Base-by-base conservation (phyloP, 352 stramenopile genomes). In the Phytophthora colocasiae region DNA sequence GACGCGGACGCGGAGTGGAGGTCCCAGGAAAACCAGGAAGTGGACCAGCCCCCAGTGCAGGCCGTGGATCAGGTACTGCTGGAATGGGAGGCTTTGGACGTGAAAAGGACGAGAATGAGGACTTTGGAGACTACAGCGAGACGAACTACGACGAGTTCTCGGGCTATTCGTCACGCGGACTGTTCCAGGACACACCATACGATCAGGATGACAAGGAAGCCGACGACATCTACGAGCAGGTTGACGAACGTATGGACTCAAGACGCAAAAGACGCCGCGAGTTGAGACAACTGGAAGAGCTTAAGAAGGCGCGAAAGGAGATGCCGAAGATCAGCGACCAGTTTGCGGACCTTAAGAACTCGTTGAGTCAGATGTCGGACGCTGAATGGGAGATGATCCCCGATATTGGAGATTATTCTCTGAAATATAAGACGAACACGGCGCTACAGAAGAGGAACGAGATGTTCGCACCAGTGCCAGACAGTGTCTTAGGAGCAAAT, bases 271-370 rank as follows among this genome's bases (percentile, higher is more conserved):
- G 95, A 17, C 78, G 88, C 6, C 78, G 93, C 45, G 85, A 98
- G 75, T 66, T 96, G 15, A 66, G 87, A 56, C 75, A 91, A 72
- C 62, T 97, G 36, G 78, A 96, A 38, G 83, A 96, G 41, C 78
- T 97, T 50, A 97, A 97, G 77, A 92, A 92, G 63, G 80, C 81
- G 41, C 78, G 91, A 4, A 76, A 91, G 40, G 91, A 97, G 34
- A 82, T 89, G 9, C 93, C 92, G 9, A 98, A 98, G 69, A 98
- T 99, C 75, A 96, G 90, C 43, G 95, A 98, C 75, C 96, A 99
- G 80, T 99, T 99, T 70, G 91, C 93, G 3, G 97, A 99, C 69
- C 78, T 99, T n/a, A 99, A 99, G 82, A 77, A 90, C 51, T 88
- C 96, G 43, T 66, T 99, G 32, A 78, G 90, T 41, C 81, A 66